phyloP scores from a whole-genome alignment of 2,329 filamentous ascomycete genomes.

The Akanthomyces dipterigenus region DNA sequence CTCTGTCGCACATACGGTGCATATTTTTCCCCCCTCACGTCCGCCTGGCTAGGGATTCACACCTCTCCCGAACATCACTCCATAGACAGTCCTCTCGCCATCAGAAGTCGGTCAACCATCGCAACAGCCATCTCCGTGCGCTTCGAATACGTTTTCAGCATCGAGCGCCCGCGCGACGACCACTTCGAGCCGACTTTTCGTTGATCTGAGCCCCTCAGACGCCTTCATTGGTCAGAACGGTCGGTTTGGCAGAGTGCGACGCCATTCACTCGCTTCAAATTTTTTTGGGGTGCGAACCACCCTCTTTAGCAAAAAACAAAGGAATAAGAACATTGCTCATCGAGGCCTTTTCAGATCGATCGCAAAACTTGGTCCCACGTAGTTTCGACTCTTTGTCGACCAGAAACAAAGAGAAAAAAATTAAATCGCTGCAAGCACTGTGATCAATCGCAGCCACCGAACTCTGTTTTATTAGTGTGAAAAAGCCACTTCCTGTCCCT shows the following conservation, averaged over 20 bases:
- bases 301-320: conserved; percentile 1
- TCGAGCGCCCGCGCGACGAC: conserved; percentile 18
- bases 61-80: conserved; percentile 21
- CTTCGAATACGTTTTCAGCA: conserved; percentile 14
- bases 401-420: conserved; percentile 4
- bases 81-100: conserved; percentile 25
- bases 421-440: neutral
- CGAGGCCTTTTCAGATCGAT: neutral
- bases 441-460: neutral
- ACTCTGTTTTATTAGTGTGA: conserved; percentile 1
- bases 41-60: conserved; percentile 15
- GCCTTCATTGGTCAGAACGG: conserved; percentile 54
- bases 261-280: conserved; percentile 14
- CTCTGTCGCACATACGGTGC: conserved; percentile 10
- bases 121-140: conserved; percentile 15
- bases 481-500: neutral
- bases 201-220: conserved; percentile 41
- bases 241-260: conserved; percentile 25
- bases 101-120: conserved; percentile 28
- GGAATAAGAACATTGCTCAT: conserved; percentile 1
- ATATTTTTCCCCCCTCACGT: conserved; percentile 12
- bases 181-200: conserved; percentile 31
- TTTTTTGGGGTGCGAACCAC: neutral
- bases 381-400: conserved; percentile 4
- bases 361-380: neutral